Conservation (phyloP, 345 rosid species). For the Populus pruinosa region DNA sequence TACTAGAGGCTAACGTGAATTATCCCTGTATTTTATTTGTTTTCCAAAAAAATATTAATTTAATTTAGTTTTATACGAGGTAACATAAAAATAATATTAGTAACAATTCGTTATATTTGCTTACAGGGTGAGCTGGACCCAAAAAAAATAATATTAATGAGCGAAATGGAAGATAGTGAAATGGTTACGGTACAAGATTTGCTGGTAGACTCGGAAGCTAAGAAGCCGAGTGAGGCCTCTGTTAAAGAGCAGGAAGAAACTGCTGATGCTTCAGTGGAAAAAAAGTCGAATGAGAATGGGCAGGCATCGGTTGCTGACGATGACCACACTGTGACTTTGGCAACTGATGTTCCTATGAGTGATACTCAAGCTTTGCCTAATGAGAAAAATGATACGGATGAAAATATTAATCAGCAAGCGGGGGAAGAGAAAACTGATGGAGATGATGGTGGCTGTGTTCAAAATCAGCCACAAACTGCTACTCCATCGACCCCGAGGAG, state of each 20-base stretch:
- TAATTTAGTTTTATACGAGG: not conserved
- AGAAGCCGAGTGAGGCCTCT: conserved; percentile 27
- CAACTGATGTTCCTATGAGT: conserved; percentile 37
- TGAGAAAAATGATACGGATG: conserved; percentile 12
- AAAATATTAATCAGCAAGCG: conserved; percentile 11
- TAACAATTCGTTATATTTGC: not conserved
- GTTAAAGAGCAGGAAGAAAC: conserved; percentile 26
- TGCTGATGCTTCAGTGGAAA: conserved; percentile 5
- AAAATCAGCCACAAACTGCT: conserved; percentile 11
- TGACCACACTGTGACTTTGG: conserved; percentile 36
- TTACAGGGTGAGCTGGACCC: not conserved
- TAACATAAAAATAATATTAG: not conserved
- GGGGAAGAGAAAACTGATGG: conserved; percentile 25
- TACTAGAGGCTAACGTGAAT: not conserved
- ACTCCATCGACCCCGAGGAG: conserved; percentile 23
- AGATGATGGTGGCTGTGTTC: not conserved
- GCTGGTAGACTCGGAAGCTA: conserved; percentile 24
- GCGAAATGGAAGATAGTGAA: conserved; percentile 49
- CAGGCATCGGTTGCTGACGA: conserved; percentile 21
- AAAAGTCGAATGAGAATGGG: conserved; percentile 27
- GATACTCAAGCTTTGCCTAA: conserved; percentile 25
- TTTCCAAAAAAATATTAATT: not conserved
- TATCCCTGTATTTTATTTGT: not conserved
- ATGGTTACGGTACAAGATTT: conserved; percentile 34
- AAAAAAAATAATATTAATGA: not conserved